Evolutionary conservation across 768 basidiomycete species (phyloP), one percentile per base, ranked within the genome.

Genomic region (Neoboletus brunneissimus): DNA sequence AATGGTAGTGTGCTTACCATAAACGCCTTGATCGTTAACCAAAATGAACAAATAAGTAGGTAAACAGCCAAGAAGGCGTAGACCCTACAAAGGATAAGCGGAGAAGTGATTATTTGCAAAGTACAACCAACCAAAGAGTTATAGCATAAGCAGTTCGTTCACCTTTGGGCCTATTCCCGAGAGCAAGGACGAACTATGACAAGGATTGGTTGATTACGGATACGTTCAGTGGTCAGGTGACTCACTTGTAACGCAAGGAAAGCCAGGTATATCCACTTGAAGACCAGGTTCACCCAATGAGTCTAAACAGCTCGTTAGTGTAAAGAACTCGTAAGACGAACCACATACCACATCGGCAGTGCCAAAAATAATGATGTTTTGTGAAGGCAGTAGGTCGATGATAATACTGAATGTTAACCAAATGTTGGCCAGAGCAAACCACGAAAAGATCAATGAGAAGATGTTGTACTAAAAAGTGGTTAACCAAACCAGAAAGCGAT

Each of bases 401-500:
- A 96, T 92, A 73, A 96, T 95, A 58, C 86, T 87, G 80, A 96
- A 96, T n/a, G 91, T 95, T 55, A 97, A 76, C 91, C 92, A 97
- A 43, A 95, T 76, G 68, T 95, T 95, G 61, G 93, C 92, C 56
- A 94, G 72, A 3, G 92, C 86, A 74, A 97, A 96, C 92, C 93
- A 98, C 10, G 89, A 86, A 77, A 98, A 95, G 62, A 94, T 63
- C 56, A 98, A 78, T 31, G 83, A 87, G 69, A 91, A 84, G 49
- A 94, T 64, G 73, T 94, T 94, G 72, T 94, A 95, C 89, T 93
- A 44, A 46, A 45, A 48, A 47, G 2, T 8, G 18, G 22, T 65
- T 25, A 61, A 32, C n/a, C n/a, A 45, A 52, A 27, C 20, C 8
- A 40, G 16, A 25, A 40, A 37, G 11, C 27, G 7, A 3, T n/a